These are phyloP conservation scores for Amauroascus verrucosus DNA, from an alignment of 2,329 filamentous ascomycete genomes.

Conservation along the genomic window DNA sequence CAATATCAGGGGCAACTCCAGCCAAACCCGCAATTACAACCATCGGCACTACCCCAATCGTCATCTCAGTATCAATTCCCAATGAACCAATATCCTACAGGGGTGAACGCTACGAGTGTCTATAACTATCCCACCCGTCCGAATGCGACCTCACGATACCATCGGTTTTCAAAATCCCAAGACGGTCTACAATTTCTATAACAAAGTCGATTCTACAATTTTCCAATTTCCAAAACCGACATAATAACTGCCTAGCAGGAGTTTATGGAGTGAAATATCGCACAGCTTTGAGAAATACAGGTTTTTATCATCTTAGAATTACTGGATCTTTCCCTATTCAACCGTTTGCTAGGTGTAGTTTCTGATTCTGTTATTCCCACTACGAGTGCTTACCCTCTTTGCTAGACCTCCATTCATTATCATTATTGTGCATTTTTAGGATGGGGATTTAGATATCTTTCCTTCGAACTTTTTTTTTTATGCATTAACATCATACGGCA, in stretches of 20 bases:
- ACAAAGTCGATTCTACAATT: neutral
- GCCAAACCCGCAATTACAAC: conserved; percentile 24
- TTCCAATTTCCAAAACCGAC: neutral
- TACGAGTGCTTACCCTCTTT: neutral
- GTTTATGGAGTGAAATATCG: neutral
- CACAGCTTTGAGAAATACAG: neutral
- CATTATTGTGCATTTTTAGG: neutral
- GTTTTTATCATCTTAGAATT: neutral
- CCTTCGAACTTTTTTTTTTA: neutral
- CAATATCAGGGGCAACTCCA: conserved; percentile 47
- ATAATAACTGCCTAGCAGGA: neutral
- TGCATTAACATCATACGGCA: neutral
- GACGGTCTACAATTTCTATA: conserved; percentile 9
- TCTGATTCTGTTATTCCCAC: neutral
- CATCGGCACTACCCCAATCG: conserved; percentile 24
- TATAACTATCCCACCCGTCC: conserved; percentile 3
- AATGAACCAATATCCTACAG: conserved; percentile 2
- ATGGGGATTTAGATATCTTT: neutral
- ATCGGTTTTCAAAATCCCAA: conserved; percentile 11
- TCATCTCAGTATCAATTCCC: conserved; percentile 15
- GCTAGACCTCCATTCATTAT: neutral
- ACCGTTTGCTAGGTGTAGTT: neutral
- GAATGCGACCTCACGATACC: conserved; percentile 1
- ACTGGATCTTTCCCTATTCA: neutral
- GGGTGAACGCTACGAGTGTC: neutral